Base-by-base conservation (phyloP, 257 asterid species). In the Nemophila menziesii region DNA sequence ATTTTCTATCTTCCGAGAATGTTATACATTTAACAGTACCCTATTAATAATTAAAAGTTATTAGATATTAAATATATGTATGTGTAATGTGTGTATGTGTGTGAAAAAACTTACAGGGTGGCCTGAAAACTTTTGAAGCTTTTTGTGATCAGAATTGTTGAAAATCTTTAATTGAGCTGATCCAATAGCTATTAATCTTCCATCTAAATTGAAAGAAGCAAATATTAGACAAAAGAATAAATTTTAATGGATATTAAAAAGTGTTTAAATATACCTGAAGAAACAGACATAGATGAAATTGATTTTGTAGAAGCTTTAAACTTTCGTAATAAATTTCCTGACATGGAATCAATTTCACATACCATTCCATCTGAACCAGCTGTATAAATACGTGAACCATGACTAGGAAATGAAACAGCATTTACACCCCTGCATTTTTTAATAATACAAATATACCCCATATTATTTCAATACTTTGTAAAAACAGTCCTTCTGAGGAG, bases 331-430 rank as follows among this genome's bases (percentile, higher is more conserved):
- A 81, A 53, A 62, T 74, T 77, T 27, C 98, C 98, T 0, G 92
- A 61, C 69, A 70, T 47, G 40, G 92, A 63, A 46, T 85, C 93
- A 22, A 89, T 68, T 71, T 76, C 62, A 59, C 93, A 78, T 64
- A 85, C 77, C 79, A 79, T 71, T 34, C 98, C 98, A 79, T 89
- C 96, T 22, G 63, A 76, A 44, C 98, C 98, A 44, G 83, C 73
- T 39, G 92, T 66, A 60, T 66, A 89, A 66, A 89, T 70, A 71
- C 52, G 73, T 19, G 81, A 75, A 17, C 82, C 82, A 24, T 62
- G 56, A n/a, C 36, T 12, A 24, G 90, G 79, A 60, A 70, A 75
- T 9, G 98, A 78, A 63, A 89, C 51, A 22, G 85, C 85, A 60
- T 20, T 69, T 8, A 81, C 98, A 52, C 94, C 96, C 71, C 96